Percentiles rank a stretch among this genome's conserved stretches.
Conservation (phyloP, 768 basidiomycete species). For the Leucocoprinus birnbaumii region DNA sequence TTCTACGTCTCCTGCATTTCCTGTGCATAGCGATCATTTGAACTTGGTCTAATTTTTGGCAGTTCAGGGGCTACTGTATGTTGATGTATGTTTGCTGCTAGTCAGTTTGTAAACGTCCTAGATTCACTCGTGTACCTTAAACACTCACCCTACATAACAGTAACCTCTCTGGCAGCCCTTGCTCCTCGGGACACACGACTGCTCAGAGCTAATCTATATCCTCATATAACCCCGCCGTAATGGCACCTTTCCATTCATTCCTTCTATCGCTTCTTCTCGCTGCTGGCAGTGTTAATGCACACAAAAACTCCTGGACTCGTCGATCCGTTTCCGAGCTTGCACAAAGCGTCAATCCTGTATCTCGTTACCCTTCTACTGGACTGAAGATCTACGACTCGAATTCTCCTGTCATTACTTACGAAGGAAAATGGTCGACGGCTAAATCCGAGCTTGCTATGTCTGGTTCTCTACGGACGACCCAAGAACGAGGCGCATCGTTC, state of each 20-base stretch:
- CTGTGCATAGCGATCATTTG: too few species aligned
- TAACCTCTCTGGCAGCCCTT: not conserved
- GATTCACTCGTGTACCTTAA: too few species aligned
- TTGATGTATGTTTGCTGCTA: too few species aligned
- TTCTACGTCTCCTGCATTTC: not conserved
- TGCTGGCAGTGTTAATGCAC: conserved; percentile 15
- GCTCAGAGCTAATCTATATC: not conserved
- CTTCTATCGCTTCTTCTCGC: conserved; percentile 13
- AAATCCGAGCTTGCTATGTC: conserved; percentile 50
- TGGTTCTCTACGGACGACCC: conserved; percentile 49
- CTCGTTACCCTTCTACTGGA: conserved; percentile 28
- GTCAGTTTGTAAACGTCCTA: too few species aligned
- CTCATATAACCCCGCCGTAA: not conserved
- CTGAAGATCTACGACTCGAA: conserved; percentile 68
- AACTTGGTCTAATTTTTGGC: too few species aligned
- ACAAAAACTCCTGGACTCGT: conserved; percentile 70
- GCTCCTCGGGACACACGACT: not conserved
- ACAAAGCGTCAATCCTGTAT: conserved; percentile 22
- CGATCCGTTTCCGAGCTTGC: conserved; percentile 48
- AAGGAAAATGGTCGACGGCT: conserved; percentile 54
- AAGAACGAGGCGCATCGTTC: conserved; percentile 43
- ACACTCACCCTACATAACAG: too few species aligned
- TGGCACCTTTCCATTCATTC: conserved; percentile 1
- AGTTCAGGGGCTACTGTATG: too few species aligned
- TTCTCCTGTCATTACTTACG: conserved; percentile 64